These are phyloP conservation scores for Hanseniaspora opuntiae DNA, from an alignment of 805 yeast genomes.

Conservation along the genomic window DNA sequence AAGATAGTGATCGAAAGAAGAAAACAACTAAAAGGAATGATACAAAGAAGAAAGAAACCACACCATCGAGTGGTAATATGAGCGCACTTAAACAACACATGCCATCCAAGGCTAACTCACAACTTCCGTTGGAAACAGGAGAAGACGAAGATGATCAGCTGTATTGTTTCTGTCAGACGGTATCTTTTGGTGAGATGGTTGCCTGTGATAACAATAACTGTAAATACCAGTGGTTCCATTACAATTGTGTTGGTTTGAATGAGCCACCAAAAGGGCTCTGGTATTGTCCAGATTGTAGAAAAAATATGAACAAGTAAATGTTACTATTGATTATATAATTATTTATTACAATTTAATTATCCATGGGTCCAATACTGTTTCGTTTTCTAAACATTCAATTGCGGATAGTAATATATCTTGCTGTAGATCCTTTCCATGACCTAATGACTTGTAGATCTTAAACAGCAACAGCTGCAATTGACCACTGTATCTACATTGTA, in stretches of 20 bases:
- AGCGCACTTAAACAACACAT: background rate
- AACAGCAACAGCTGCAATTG: slow-evolving; percentile 66
- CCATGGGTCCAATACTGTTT: slow-evolving; percentile 10
- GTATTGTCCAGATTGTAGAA: slow-evolving; percentile 79
- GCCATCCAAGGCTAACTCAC: background rate
- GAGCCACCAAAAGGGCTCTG: slow-evolving; percentile 86
- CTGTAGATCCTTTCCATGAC: slow-evolving; percentile 7
- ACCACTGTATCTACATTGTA: slow-evolving; percentile 33
- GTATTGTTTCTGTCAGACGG: slow-evolving; percentile 88
- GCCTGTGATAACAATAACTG: slow-evolving; percentile 90
- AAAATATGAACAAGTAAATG: slow-evolving; percentile 16
- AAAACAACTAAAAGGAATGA: background rate
- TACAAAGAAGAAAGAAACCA: background rate
- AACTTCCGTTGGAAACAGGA: slow-evolving; percentile 15
- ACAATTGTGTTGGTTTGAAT: slow-evolving; percentile 80
- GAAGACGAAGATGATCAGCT: slow-evolving; percentile 52
- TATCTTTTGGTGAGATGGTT: slow-evolving; percentile 90
- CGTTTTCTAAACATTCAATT: slow-evolving; percentile 4
- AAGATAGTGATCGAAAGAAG: background rate
- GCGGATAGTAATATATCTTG: slow-evolving; percentile 1
- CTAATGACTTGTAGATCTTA: slow-evolving; percentile 38
- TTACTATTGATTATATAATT: background rate
- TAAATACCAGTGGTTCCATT: slow-evolving; percentile 89
- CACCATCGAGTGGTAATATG: background rate
- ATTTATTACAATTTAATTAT: slow-evolving; percentile 5